Conservation (phyloP, 768 basidiomycete species). For the Auriscalpium orientale region DNA sequence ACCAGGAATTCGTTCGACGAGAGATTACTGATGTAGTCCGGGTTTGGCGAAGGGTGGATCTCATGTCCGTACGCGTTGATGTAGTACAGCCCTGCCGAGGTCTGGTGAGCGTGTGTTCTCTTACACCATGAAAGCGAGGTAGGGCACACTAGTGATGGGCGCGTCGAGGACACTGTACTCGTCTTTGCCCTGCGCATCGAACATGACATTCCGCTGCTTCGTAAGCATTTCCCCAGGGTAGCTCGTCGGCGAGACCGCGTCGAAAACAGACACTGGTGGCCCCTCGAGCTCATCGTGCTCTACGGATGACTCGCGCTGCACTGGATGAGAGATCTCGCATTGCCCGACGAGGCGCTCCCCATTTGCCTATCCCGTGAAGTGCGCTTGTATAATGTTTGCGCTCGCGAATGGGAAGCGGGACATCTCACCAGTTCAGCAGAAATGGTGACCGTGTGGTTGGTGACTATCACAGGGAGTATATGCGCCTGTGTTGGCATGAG, state of each 20-base stretch:
- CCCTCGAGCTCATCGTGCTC: conserved; percentile 24
- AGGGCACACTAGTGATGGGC: conserved; percentile 48
- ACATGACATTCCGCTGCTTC: conserved; percentile 56
- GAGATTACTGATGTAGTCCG: conserved; percentile 64
- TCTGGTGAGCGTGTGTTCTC: background rate
- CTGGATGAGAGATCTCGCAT: conserved; percentile 89
- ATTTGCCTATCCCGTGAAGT: conserved; percentile 47
- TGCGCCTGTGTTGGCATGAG: conserved; percentile 41
- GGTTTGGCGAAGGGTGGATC: conserved; percentile 84
- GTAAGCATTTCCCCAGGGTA: conserved; percentile 43
- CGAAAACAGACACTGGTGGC: conserved; percentile 16
- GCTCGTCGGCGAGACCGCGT: conserved; percentile 37
- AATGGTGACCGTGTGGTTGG: conserved; percentile 93
- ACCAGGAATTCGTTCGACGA: conserved; percentile 60
- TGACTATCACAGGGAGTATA: conserved; percentile 87
- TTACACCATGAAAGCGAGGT: background rate
- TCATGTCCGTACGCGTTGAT: conserved; percentile 90
- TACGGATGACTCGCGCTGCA: conserved; percentile 22
- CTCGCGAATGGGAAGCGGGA: background rate
- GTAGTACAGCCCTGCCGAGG: conserved; percentile 63
- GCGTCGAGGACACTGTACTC: conserved; percentile 50
- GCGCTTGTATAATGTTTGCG: background rate
- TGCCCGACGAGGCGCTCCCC: conserved; percentile 79
- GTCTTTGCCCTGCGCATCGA: conserved; percentile 47
- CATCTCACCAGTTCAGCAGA: conserved; percentile 70